Base-by-base conservation (phyloP, 2,329 filamentous ascomycete genomes). In the Cladosporium sp. region DNA sequence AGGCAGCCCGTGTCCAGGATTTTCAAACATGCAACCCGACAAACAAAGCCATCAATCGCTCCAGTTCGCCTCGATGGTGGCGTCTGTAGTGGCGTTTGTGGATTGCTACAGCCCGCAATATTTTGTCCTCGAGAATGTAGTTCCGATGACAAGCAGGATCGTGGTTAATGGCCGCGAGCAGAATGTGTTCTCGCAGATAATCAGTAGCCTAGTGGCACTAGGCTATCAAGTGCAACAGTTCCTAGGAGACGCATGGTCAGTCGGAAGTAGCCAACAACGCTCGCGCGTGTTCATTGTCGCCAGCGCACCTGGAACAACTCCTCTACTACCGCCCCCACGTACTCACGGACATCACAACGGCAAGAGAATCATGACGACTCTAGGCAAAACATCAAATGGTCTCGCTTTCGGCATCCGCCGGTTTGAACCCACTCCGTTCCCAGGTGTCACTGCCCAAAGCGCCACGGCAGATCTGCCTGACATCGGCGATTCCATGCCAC, bases 1-100 rank as follows among this genome's bases (percentile, higher is more conserved):
- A 1, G 88, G 88, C 0, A 87, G 81, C 45, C 88, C 88, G 0
- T 94, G 88, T 56, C 86, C 84, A 13, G 88, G 85, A 0, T 93
- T 89, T 59, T 90, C 86, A 0, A 48, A 57, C 0, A 65, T 88
- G 1, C 91, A 91, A 4, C 57, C 57, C 0, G 67, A 83, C 57
- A 82, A 76, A 58, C 69, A 73, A 0, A 83, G 77, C 2, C 61
- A 71, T 0, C 48, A 70, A 3, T 84, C 86, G 7, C 67, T 82
- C 5, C 80, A 80, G 52, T 89, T 93, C 60, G 85, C 85, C 29
- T 91, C 86, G 0, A 78, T 93, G 25, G 78, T 93, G 0, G 87
- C 86, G 0, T 86, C 86, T 0, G 88, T 92, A 32, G 83, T 83
- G 0, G 82, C 87, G 0, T 88, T 78, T 52, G 73, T 92, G 1